Conservation (phyloP, 208 protist species). For the Acanthamoeba culbertsoni region DNA sequence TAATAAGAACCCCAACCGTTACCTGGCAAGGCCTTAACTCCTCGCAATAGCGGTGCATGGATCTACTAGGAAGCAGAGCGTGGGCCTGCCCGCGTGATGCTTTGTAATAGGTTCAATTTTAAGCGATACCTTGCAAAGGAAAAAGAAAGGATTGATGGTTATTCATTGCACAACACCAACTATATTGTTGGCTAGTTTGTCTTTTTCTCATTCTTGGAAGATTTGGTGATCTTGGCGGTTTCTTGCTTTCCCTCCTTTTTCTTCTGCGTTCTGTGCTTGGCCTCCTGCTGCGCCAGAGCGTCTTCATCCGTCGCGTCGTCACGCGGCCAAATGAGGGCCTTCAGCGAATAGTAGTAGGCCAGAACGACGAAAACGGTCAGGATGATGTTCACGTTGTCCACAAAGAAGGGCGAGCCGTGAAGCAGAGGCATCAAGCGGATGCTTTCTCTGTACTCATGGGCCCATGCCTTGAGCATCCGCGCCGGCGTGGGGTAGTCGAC, state of each 20-base stretch:
- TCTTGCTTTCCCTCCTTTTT: background rate
- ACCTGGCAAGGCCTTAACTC: no score
- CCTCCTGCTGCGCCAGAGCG: background rate
- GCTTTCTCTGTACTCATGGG: background rate
- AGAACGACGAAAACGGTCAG: background rate
- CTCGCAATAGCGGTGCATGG: no score
- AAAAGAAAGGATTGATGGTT: no score
- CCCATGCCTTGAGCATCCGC: background rate
- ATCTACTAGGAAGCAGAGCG: no score
- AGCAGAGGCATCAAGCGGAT: background rate
- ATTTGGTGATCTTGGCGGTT: background rate
- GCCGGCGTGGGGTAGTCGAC: background rate
- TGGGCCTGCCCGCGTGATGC: no score
- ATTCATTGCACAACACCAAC: no score
- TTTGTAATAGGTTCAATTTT: no score
- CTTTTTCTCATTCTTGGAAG: background rate
- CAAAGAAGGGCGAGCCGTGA: background rate
- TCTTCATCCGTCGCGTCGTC: background rate
- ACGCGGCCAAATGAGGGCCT: background rate
- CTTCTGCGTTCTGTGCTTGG: background rate
- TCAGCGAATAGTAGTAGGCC: slow-evolving; percentile 5
- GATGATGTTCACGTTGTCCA: background rate
- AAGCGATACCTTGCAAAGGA: no score
- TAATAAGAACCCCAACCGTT: no score
- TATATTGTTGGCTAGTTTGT: background rate